Percentiles rank a stretch among this genome's conserved stretches.
Evolutionary conservation across 2,329 filamentous ascomycete genomes (phyloP).

Genomic region (Orbilia javanica): DNA sequence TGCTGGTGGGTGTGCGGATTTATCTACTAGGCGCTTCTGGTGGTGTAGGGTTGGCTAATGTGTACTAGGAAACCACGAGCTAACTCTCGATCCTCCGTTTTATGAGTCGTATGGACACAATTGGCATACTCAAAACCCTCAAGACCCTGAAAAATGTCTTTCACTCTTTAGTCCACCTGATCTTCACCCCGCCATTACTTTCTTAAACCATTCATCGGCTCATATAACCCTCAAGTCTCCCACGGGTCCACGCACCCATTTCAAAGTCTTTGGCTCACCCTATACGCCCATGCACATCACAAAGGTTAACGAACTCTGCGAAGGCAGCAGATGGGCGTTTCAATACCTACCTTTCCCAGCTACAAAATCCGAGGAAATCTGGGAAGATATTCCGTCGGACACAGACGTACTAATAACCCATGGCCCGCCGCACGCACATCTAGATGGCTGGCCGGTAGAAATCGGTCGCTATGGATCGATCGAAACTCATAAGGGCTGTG

Average conservation of each 20-base stretch:
- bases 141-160: slow-evolving; percentile 71
- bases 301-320: slow-evolving; percentile 24
- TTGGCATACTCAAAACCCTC: slow-evolving; percentile 71
- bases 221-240: slow-evolving; percentile 68
- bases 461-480: slow-evolving; percentile 62
- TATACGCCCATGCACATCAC: slow-evolving; percentile 69
- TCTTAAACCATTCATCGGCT: slow-evolving; percentile 73
- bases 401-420: slow-evolving; percentile 79
- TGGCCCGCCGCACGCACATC: slow-evolving; percentile 74
- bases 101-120: slow-evolving; percentile 69
- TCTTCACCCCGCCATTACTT: slow-evolving; percentile 70
- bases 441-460: slow-evolving; percentile 66
- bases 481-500: slow-evolving; percentile 70
- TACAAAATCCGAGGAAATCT: slow-evolving; percentile 15
- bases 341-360: slow-evolving; percentile 66
- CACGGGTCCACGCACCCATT: slow-evolving; percentile 68
- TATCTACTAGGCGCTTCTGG: neutral
- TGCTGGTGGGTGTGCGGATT: slow-evolving; percentile 13
- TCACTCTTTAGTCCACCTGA: slow-evolving; percentile 66
- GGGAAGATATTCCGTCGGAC: slow-evolving; percentile 70
- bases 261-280: slow-evolving; percentile 79
- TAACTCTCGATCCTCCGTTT: slow-evolving; percentile 76
- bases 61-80: slow-evolving; percentile 78
- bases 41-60: neutral
- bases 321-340: slow-evolving; percentile 40